These are phyloP conservation scores for Paraphaeosphaeria sporulosa DNA, from an alignment of 2,329 filamentous ascomycete genomes.

Conservation along the genomic window DNA sequence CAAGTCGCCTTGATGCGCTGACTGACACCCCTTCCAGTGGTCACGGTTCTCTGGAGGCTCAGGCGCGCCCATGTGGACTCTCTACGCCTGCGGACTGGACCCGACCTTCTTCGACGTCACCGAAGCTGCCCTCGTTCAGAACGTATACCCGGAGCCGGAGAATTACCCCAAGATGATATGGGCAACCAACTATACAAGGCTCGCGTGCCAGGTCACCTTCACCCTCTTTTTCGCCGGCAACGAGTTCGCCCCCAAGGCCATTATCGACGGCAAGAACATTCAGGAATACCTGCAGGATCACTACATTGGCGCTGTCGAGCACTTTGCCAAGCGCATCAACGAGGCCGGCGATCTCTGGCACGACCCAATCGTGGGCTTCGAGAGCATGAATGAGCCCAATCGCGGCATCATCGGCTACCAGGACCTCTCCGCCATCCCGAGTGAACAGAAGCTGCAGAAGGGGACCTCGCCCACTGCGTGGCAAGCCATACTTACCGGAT, in stretches of 20 bases:
- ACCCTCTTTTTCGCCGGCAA: conserved; percentile 91
- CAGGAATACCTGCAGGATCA: conserved; percentile 93
- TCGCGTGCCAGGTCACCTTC: conserved; percentile 89
- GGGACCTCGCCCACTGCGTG: conserved; percentile 93
- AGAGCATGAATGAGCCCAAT: conserved; percentile 95
- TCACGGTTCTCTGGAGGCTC: conserved; percentile 93
- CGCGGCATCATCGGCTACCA: conserved; percentile 83
- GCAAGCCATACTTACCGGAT: conserved; percentile 92
- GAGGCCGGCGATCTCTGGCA: conserved; percentile 90
- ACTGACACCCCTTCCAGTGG: conserved; percentile 67
- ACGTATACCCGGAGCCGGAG: conserved; percentile 84
- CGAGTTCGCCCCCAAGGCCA: conserved; percentile 94
- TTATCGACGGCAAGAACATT: conserved; percentile 94
- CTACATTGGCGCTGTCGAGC: conserved; percentile 79
- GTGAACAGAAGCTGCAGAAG: conserved; percentile 89
- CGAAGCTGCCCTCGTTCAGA: conserved; percentile 92
- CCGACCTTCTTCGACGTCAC: conserved; percentile 84
- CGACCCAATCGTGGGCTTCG: conserved; percentile 91
- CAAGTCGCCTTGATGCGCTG: conserved; percentile 8
- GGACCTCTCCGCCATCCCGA: conserved; percentile 81
- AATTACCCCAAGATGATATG: conserved; percentile 98
- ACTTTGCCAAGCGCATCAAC: conserved; percentile 83
- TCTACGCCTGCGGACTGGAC: conserved; percentile 92
- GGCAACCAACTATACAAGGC: conserved; percentile 93
- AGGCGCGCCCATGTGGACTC: conserved; percentile 95